A percentile compares a stretch with the other conserved stretches of the same genome.
These are phyloP conservation scores for Asterochloris erici DNA, from an alignment of 139 green algal genomes.

Conservation along the genomic window DNA sequence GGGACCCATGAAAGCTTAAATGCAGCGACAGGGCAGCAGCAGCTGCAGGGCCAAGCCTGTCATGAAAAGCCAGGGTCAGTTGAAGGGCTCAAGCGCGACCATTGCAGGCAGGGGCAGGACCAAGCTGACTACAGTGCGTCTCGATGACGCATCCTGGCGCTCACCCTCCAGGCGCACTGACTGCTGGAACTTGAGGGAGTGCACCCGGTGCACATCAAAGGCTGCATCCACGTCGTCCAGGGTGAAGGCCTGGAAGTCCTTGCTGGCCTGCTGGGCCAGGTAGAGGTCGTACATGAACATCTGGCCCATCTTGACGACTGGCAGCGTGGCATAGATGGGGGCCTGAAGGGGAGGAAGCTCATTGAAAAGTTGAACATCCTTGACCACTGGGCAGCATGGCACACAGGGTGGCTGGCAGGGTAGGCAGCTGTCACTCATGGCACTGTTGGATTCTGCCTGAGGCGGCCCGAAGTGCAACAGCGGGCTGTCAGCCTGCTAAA, in stretches of 20 bases:
- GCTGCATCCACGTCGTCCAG: conserved; percentile 81
- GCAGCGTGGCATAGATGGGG: conserved; percentile 76
- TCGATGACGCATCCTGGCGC: no score
- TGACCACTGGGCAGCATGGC: no score
- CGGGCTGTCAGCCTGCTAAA: no score
- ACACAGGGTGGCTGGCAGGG: no score
- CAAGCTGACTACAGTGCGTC: no score
- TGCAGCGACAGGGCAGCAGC: neutral
- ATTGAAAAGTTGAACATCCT: no score
- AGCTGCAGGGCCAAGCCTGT: neutral
- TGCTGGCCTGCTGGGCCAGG: conserved; percentile 43
- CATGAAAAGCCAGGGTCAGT: no score
- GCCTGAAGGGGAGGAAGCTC: conserved; percentile 33
- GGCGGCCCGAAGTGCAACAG: no score
- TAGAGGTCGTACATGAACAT: conserved; percentile 83
- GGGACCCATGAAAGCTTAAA: neutral
- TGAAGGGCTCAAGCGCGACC: no score
- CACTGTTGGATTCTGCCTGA: no score
- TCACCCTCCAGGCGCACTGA: conserved; percentile 34
- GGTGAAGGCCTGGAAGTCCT: conserved; percentile 66
- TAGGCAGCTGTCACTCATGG: no score
- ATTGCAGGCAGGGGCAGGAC: no score
- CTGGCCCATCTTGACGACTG: conserved; percentile 79
- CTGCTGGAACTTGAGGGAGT: conserved; percentile 68
- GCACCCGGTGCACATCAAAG: conserved; percentile 50